Base-by-base conservation (phyloP, 805 yeast species). In the Lachancea sp. region DNA sequence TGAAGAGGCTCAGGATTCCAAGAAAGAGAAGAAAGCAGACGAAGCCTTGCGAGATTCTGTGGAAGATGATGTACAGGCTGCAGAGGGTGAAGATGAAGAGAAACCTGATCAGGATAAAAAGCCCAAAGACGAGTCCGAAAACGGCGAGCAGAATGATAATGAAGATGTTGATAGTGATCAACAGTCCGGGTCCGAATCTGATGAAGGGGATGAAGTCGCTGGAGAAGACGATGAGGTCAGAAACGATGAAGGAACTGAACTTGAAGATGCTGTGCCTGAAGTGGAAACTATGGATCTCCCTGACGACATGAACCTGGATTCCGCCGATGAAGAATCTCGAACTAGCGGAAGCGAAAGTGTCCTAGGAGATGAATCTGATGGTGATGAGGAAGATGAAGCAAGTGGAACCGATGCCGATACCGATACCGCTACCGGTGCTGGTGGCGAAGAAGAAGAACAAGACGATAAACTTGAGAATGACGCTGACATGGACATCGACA, bases 261-360 rank as follows among this genome's bases (percentile, higher is more conserved):
- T 85, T 38, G 95, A 86, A 33, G 75, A 76, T 13, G 67, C 78
- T 43, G 86, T 81, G 34, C 90, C 89, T 15, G 95, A 92, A 57
- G 69, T 78, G 5, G 97, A 92, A 45, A 79, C 89, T 3, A 67
- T 90, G 48, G 96, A 92, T 17, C 68, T 90, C 21, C 97, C 97
- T 0, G 97, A 92, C 12, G 96, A 89, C 52, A 75, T 90, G 71
- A 79, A 90, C 50, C 67, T 90, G 22, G 97, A 90, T 55, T 79
- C 80, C n/a, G 94, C 76, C 18, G 80, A 72, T 4, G 89, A 79
- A 8, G 34, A 25, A 9, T 22, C 34, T 13, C 17, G n/a, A 13
- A 16, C 22, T 9, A 76, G 68, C 1, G 74, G 64, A 1, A 72
- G 63, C 5, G 71, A 69, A 2, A 73, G 67, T 5, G 71, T 66